phyloP scores from a whole-genome alignment of 306 rosid genomes.

The Glycine tomentella region DNA sequence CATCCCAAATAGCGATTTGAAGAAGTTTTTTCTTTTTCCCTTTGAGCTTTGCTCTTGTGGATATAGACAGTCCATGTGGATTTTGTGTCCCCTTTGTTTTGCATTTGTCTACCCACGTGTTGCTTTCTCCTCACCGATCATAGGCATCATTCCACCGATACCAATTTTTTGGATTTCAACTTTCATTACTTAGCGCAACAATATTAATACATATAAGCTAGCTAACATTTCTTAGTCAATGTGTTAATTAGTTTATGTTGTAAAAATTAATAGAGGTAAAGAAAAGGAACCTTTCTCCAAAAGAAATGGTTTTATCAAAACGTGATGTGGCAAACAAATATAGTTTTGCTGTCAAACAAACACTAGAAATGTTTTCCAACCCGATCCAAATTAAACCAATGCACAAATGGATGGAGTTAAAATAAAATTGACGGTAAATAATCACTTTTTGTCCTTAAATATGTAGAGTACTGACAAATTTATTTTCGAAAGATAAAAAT shows the following conservation, averaged over 20 bases:
- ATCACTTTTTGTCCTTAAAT: too few relatives aligned
- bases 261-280: background rate
- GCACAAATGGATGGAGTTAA: constrained; percentile 26
- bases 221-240: too few relatives aligned
- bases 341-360: constrained; percentile 42
- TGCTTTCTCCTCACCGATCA: too few relatives aligned
- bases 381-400: background rate
- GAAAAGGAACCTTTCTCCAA: background rate
- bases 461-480: too few relatives aligned
- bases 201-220: too few relatives aligned
- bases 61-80: constrained; percentile 63
- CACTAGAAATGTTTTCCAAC: constrained; percentile 33
- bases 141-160: too few relatives aligned
- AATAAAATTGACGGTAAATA: constrained; percentile 20
- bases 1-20: background rate
- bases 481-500: too few relatives aligned
- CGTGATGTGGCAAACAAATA: constrained; percentile 42
- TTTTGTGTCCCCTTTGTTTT: too few relatives aligned
- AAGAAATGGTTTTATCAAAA: constrained; percentile 43
- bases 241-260: background rate
- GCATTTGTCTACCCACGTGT: too few relatives aligned
- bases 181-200: too few relatives aligned
- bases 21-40: background rate
- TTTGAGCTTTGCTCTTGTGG: constrained; percentile 31
- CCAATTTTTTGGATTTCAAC: too few relatives aligned